Conservation (phyloP, 148 eudicot genomes). For the Nyssa sinensis region DNA sequence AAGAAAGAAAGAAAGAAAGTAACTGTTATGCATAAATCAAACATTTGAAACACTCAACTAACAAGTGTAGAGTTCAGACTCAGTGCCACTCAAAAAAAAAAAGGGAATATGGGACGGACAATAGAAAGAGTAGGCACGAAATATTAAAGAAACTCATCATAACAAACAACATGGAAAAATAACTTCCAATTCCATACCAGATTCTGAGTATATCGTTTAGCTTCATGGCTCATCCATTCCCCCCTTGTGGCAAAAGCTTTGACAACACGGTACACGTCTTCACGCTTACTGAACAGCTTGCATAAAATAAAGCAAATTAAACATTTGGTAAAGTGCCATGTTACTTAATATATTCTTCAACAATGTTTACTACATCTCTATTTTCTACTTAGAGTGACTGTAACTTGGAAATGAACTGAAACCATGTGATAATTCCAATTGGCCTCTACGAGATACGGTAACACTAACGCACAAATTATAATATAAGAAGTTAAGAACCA, state of each 20-base stretch:
- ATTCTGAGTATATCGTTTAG: slow-evolving; percentile 54
- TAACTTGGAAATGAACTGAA: background rate
- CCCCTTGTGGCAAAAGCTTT: slow-evolving; percentile 80
- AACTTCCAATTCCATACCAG: slow-evolving; percentile 55
- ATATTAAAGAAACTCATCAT: background rate
- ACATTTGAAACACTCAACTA: background rate
- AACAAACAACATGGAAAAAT: background rate
- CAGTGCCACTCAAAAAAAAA: background rate
- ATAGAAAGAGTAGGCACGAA: background rate
- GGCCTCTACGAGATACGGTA: background rate
- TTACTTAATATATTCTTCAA: background rate
- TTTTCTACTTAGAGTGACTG: background rate
- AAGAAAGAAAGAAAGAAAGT: too few species aligned
- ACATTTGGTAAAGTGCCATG: slow-evolving; percentile 3
- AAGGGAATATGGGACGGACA: background rate
- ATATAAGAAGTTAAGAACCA: background rate
- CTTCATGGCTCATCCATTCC: slow-evolving; percentile 65
- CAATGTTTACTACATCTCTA: background rate
- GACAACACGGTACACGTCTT: slow-evolving; percentile 78
- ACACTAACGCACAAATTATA: background rate
- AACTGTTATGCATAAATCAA: background rate
- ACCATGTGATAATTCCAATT: background rate
- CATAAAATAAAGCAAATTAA: slow-evolving; percentile 18
- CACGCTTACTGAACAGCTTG: slow-evolving; percentile 64
- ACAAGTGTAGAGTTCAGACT: background rate